Percentiles rank a stretch among this genome's conserved stretches.
phyloP scores from a whole-genome alignment of 345 rosid genomes.

The Dimocarpus longan region DNA sequence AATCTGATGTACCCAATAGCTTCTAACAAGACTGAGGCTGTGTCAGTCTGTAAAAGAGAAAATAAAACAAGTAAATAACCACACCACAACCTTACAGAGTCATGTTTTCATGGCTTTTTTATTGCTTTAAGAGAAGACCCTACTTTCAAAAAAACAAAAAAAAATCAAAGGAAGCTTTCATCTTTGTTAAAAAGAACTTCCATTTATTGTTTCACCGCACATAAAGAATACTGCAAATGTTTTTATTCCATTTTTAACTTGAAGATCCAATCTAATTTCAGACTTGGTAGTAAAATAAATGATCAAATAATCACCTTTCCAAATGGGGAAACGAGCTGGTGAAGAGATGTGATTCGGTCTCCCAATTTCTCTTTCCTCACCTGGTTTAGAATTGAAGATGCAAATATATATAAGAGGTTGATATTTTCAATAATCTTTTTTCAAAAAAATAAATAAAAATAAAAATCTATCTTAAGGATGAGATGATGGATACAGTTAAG shows the following conservation, averaged over 20 bases:
- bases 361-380: conserved; percentile 93
- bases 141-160: background rate
- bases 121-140: conserved; percentile 21
- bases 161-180: background rate
- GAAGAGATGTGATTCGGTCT: conserved; percentile 86
- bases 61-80: conserved; percentile 26
- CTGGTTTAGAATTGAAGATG: conserved; percentile 32
- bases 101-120: conserved; percentile 28
- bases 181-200: conserved; percentile 5
- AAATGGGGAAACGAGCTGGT: conserved; percentile 97
- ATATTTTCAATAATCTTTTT: background rate
- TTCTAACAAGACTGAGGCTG: conserved; percentile 98
- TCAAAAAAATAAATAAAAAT: background rate
- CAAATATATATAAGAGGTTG: background rate
- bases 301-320: conserved; percentile 62
- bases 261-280: conserved; percentile 4
- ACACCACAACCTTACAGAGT: conserved; percentile 47
- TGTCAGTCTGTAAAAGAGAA: conserved; percentile 94
- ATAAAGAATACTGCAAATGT: background rate
- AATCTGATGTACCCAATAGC: conserved; percentile 99
- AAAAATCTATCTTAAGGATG: background rate
- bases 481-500: conserved; percentile 25
- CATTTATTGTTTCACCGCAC: conserved; percentile 19
- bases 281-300: background rate
- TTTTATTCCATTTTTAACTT: conserved; percentile 6